phyloP scores from a whole-genome alignment of 257 asterid species.

The Nicotiana sylvestris region DNA sequence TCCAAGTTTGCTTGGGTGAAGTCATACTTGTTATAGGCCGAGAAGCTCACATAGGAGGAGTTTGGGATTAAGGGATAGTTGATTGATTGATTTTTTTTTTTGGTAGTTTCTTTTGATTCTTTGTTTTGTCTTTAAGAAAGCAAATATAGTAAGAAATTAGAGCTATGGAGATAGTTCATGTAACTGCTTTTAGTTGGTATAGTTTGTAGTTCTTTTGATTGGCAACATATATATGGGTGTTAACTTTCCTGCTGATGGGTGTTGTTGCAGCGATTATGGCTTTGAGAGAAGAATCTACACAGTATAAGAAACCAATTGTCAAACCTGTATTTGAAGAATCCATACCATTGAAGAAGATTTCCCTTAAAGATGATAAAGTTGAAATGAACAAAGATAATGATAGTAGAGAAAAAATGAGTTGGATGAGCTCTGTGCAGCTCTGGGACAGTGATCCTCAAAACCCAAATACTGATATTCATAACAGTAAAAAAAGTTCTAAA shows the following conservation, averaged over 20 bases:
- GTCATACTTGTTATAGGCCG: too few relatives aligned
- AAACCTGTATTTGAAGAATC: constrained; percentile 74
- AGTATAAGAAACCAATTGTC: constrained; percentile 20
- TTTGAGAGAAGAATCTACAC: constrained; percentile 34
- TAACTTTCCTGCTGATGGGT: constrained; percentile 3
- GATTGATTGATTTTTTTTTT: too few relatives aligned
- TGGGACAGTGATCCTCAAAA: constrained; percentile 39
- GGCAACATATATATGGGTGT: background rate
- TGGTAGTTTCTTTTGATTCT: too few relatives aligned
- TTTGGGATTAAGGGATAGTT: too few relatives aligned
- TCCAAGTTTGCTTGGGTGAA: too few relatives aligned
- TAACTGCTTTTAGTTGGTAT: too few relatives aligned
- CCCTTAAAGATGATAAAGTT: constrained; percentile 9
- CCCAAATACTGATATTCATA: constrained; percentile 2
- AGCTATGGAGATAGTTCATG: too few relatives aligned
- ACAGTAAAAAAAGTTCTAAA: constrained; percentile 11
- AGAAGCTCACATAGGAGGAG: too few relatives aligned
- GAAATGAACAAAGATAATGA: constrained; percentile 32
- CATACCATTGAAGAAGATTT: constrained; percentile 49
- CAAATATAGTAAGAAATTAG: too few relatives aligned
- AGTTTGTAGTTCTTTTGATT: too few relatives aligned
- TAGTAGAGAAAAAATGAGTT: constrained; percentile 46
- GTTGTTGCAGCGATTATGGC: constrained; percentile 45
- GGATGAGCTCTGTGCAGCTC: constrained; percentile 77
- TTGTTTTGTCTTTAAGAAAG: too few relatives aligned